Base-by-base conservation (phyloP, 1,284 basidiomycete genomes). In the Puccinia hordei region DNA sequence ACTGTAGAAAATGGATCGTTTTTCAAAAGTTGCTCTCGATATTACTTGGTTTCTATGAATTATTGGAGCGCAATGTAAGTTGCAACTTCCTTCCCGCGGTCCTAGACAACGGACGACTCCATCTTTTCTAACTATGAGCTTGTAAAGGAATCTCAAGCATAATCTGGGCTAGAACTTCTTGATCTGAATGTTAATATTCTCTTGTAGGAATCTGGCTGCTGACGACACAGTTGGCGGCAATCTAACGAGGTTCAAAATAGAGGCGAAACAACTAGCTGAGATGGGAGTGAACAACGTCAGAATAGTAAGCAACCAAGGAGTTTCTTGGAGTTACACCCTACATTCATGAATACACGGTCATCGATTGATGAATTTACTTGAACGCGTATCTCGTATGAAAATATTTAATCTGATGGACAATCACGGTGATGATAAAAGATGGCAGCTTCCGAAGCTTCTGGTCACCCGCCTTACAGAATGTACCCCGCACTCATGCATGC, bases 171-270 rank as follows among this genome's bases (percentile, higher is more conserved):
- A n/a, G n/a, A n/a, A n/a, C n/a, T n/a, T n/a, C n/a, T n/a, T n/a
- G n/a, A n/a, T n/a, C n/a, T n/a, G n/a, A n/a, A n/a, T n/a, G n/a
- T n/a, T 44, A 44, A 6, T 57, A 19, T n/a, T n/a, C 22, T 35
- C 27, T 81, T 79, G n/a, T 63, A 84, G 83, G 83, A 83, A 84
- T 75, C 81, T 83, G 33, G 83, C 83, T 5, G 83, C 83, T 3
- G 81, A 81, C 35, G 44, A 71, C 1, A 66, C 80, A 17, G 80
- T 79, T 0, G 83, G 83, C 6, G 83, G 83, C 1, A 65, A 77
- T 22, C 38, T 82, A 41, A 15, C 59, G 13, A 76, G 83, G 12
- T 82, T 83, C 79, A 61, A 81, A 59, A 76, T 19, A 4, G 82
- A 84, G 73, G 79, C 83, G 17, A 77, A 83, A 61, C 82, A 83